phyloP scores from a whole-genome alignment of 345 rosid genomes.

The Salix dunnii region DNA sequence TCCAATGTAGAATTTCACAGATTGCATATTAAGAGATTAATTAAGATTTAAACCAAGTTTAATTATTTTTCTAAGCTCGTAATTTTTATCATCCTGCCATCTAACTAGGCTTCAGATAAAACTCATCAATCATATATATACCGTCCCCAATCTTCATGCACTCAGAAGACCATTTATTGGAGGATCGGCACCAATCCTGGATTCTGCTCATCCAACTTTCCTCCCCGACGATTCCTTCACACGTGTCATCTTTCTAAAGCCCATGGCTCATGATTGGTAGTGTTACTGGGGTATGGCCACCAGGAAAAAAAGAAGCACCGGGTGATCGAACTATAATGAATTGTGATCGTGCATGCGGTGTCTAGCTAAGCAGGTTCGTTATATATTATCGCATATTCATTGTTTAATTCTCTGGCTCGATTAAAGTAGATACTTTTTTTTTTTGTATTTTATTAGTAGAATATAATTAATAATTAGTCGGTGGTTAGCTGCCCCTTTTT shows the following conservation, averaged over 20 bases:
- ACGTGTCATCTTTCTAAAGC: too few species aligned
- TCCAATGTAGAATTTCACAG: accelerated
- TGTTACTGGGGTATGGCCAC: conserved; percentile 33
- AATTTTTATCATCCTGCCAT: too few species aligned
- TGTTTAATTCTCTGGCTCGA: background rate
- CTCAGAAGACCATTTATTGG: background rate
- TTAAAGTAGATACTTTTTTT: background rate
- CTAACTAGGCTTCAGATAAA: too few species aligned
- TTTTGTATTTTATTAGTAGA: background rate
- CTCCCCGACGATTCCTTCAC: too few species aligned
- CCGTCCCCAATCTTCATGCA: too few species aligned
- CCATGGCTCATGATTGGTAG: conserved; percentile 20
- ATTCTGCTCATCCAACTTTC: background rate
- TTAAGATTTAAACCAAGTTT: too few species aligned
- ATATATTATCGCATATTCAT: conserved; percentile 11
- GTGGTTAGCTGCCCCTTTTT: conserved; percentile 1
- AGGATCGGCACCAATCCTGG: background rate
- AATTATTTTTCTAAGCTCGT: too few species aligned
- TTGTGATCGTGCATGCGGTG: conserved; percentile 11
- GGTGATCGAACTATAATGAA: background rate
- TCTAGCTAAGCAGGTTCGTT: conserved; percentile 4
- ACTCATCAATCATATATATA: too few species aligned
- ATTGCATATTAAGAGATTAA: too few species aligned
- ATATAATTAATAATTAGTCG: background rate
- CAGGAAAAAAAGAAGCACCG: background rate